Evolutionary conservation across 768 basidiomycete genomes (phyloP).

Genomic region (Phlebiopsis gigantea): DNA sequence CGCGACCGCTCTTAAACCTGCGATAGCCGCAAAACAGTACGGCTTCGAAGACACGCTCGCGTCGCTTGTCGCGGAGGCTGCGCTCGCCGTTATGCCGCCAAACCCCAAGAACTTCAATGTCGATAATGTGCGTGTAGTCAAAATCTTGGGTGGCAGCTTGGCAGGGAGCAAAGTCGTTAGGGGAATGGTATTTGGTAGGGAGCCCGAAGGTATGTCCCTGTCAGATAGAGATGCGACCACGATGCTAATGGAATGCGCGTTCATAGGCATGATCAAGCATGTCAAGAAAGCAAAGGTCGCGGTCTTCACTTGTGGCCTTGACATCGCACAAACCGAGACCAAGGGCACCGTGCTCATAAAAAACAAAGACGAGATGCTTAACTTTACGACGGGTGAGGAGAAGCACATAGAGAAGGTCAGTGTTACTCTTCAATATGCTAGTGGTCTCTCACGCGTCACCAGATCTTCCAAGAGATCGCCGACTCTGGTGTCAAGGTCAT

Average conservation of each 20-base stretch:
- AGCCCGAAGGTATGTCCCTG: slow-evolving; percentile 72
- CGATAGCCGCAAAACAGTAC: slow-evolving; percentile 97
- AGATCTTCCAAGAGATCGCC: slow-evolving; percentile 97
- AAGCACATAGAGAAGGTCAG: slow-evolving; percentile 87
- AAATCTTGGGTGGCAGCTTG: slow-evolving; percentile 95
- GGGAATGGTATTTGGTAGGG: slow-evolving; percentile 97
- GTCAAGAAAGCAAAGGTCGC: slow-evolving; percentile 86
- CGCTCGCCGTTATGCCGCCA: slow-evolving; percentile 84
- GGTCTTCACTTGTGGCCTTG: slow-evolving; percentile 89
- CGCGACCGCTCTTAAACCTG: slow-evolving; percentile 74
- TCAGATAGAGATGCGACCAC: too few species aligned
- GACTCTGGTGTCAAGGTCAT: slow-evolving; percentile 93
- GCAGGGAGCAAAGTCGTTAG: slow-evolving; percentile 80
- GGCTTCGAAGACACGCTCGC: slow-evolving; percentile 85
- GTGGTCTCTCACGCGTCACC: slow-evolving; percentile 3
- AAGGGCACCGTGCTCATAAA: slow-evolving; percentile 97
- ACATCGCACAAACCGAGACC: slow-evolving; percentile 95
- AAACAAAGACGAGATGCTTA: slow-evolving; percentile 93
- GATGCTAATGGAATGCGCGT: too few species aligned
- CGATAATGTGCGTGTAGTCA: slow-evolving; percentile 96
- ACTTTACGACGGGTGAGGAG: slow-evolving; percentile 95
- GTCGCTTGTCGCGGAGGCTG: slow-evolving; percentile 86
- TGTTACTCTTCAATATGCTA: neutral
- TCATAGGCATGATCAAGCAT: slow-evolving; percentile 82
- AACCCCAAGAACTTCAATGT: slow-evolving; percentile 94